Percentiles rank a stretch among this genome's conserved stretches.
These are phyloP conservation scores for Auricularia heimuer DNA, from an alignment of 768 basidiomycete genomes.

Conservation along the genomic window DNA sequence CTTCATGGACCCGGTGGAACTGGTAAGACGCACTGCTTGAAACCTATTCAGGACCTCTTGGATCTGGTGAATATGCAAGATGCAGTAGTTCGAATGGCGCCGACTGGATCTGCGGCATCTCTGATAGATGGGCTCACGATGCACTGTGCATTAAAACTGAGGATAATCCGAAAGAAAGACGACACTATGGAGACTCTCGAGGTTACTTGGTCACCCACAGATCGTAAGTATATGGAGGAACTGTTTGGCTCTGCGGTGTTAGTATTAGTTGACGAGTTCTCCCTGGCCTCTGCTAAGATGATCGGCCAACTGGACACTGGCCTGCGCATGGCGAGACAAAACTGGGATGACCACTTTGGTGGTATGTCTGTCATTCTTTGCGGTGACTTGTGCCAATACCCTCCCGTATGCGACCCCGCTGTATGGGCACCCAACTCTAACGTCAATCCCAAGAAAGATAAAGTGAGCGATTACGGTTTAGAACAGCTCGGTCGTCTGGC, in stretches of 20 bases:
- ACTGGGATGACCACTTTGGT: slow-evolving; percentile 19
- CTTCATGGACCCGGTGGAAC: slow-evolving; percentile 25
- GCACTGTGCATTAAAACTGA: slow-evolving; percentile 17
- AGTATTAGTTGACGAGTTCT: slow-evolving; percentile 24
- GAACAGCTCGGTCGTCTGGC: slow-evolving; percentile 9
- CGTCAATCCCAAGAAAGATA: background rate
- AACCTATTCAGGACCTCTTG: slow-evolving; percentile 19
- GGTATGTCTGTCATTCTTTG: slow-evolving; percentile 23
- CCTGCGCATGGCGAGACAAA: slow-evolving; percentile 17
- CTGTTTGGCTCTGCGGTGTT: slow-evolving; percentile 20
- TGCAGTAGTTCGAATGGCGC: slow-evolving; percentile 19
- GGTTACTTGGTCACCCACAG: slow-evolving; percentile 11
- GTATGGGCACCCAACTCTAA: slow-evolving; percentile 16
- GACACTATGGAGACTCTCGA: slow-evolving; percentile 7
- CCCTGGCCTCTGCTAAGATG: slow-evolving; percentile 18
- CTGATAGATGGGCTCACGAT: slow-evolving; percentile 23
- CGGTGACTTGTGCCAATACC: slow-evolving; percentile 27
- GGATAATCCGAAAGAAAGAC: slow-evolving; percentile 11
- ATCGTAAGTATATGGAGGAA: slow-evolving; percentile 11
- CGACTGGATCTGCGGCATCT: slow-evolving; percentile 23
- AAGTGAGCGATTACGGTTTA: background rate
- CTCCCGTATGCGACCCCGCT: slow-evolving; percentile 20
- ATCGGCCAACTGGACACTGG: slow-evolving; percentile 21
- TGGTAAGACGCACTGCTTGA: slow-evolving; percentile 24
- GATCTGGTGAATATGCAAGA: slow-evolving; percentile 12